These are phyloP conservation scores for Helicosporidium sp. DNA, from an alignment of 139 green algal genomes.

Conservation along the genomic window DNA sequence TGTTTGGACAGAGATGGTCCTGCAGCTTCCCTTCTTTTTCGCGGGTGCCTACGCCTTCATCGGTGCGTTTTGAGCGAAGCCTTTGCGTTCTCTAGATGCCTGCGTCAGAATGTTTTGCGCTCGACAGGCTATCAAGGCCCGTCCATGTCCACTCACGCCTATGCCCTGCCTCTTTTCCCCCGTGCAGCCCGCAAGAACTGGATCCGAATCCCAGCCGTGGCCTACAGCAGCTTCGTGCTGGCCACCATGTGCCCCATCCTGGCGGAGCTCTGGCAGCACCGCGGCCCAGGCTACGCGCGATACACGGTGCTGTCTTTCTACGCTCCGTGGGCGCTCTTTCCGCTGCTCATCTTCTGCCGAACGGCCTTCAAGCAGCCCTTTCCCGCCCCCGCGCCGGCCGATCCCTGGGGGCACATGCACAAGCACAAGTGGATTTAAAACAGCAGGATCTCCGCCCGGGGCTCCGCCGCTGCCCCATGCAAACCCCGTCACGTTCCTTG, in stretches of 20 bases:
- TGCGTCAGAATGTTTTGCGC: neutral
- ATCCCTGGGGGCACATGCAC: neutral
- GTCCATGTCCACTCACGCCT: neutral
- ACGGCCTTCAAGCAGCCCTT: conserved; percentile 31
- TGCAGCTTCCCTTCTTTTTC: conserved; percentile 68
- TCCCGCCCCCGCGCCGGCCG: neutral
- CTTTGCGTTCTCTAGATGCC: neutral
- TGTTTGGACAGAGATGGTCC: conserved; percentile 32
- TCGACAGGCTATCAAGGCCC: neutral
- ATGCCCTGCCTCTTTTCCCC: neutral
- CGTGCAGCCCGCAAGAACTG: conserved; percentile 22
- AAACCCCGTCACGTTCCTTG: too few species aligned
- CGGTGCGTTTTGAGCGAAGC: neutral
- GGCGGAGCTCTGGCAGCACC: conserved; percentile 13
- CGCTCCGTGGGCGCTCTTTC: conserved; percentile 31
- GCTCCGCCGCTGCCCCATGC: too few species aligned
- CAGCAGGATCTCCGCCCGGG: too few species aligned
- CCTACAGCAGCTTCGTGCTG: conserved; percentile 39
- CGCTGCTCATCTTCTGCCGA: conserved; percentile 22
- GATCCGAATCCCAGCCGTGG: conserved; percentile 46
- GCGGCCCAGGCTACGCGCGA: conserved; percentile 3
- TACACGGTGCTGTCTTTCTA: conserved; percentile 23
- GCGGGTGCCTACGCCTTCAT: conserved; percentile 33
- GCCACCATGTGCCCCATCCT: conserved; percentile 55
- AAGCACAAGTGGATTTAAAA: conserved; percentile 3